Percentiles rank a stretch among this genome's conserved stretches.
Conservation (phyloP, 1,139 yeast species). For the Diutina sp. region DNA sequence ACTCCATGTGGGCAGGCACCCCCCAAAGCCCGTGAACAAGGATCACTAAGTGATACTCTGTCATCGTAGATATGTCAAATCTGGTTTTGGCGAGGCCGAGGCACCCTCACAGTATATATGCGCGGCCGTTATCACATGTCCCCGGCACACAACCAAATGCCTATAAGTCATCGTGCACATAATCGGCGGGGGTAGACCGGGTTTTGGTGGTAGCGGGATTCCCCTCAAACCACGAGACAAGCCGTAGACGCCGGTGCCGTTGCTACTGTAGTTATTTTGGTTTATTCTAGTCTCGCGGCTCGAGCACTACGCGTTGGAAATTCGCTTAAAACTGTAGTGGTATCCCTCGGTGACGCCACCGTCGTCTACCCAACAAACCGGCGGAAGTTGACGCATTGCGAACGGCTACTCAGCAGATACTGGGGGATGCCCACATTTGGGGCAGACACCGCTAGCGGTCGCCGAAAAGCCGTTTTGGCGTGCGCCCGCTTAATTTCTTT, state of each 20-base stretch:
- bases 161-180: not conserved
- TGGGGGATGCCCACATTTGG: not conserved
- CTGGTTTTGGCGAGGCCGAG: not conserved
- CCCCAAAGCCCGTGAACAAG: constrained; percentile 47
- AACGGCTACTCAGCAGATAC: no score
- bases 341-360: not conserved
- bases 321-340: not conserved
- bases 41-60: not conserved
- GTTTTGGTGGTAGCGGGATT: no score
- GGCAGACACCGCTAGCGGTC: not conserved
- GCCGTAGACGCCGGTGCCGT: no score
- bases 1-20: constrained; percentile 50
- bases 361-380: no score
- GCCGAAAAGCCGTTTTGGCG: not conserved
- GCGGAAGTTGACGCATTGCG: no score
- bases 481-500: not conserved
- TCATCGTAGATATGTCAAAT: not conserved
- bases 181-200: not conserved
- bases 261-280: no score
- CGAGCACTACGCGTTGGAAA: no score
- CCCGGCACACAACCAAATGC: not conserved
- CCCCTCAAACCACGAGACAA: no score
- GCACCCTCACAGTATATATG: not conserved
- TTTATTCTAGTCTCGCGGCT: no score
- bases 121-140: not conserved